Percentiles rank a stretch among this genome's conserved stretches.
Conservation (phyloP, 164 flowering plant genomes). For the Hamamelis virginiana region DNA sequence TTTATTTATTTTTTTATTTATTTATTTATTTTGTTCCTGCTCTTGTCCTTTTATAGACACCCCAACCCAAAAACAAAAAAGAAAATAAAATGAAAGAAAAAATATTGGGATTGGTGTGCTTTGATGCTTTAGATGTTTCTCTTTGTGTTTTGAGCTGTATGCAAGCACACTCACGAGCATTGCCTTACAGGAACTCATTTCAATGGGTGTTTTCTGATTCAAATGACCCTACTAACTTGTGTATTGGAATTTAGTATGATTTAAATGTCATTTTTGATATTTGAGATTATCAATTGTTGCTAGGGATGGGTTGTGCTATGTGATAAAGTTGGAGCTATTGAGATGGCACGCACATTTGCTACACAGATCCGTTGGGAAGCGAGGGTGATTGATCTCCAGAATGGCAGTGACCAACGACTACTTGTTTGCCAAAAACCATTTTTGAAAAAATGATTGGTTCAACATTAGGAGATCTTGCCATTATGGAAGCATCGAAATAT, state of each 20-base stretch:
- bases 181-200: too few species aligned
- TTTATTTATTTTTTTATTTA: too few species aligned
- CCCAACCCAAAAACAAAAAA: too few species aligned
- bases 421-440: slow-evolving; percentile 97
- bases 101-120: too few species aligned
- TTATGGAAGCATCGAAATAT: slow-evolving; percentile 2
- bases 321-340: slow-evolving; percentile 71
- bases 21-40: too few species aligned
- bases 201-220: too few species aligned
- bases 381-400: slow-evolving; percentile 81
- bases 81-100: too few species aligned
- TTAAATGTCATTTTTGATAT: neutral
- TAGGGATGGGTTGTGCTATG: slow-evolving; percentile 90
- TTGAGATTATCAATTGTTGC: slow-evolving; percentile 8
- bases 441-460: slow-evolving; percentile 60
- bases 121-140: too few species aligned
- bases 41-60: too few species aligned
- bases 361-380: slow-evolving; percentile 92
- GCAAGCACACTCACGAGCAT: too few species aligned
- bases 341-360: slow-evolving; percentile 66
- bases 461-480: slow-evolving; percentile 4
- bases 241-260: neutral
- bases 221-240: too few species aligned
- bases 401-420: slow-evolving; percentile 79
- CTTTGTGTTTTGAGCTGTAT: too few species aligned